These are phyloP conservation scores for Echinosophora koreensis DNA, from an alignment of 306 rosid species.

Conservation along the genomic window DNA sequence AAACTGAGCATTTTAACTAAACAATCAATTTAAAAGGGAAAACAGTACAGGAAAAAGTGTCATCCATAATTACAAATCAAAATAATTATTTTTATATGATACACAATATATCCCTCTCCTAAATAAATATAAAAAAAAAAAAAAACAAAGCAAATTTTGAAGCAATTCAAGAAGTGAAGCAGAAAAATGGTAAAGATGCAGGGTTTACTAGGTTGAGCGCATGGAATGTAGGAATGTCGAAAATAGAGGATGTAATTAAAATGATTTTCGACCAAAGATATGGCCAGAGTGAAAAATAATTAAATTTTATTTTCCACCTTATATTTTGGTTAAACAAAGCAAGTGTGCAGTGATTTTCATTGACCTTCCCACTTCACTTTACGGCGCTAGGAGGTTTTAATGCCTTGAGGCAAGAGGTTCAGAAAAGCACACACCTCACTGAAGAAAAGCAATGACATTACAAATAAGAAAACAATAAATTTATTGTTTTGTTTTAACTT, in stretches of 20 bases:
- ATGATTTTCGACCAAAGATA: neutral
- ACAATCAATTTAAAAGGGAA: conserved; percentile 41
- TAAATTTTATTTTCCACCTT: conserved; percentile 4
- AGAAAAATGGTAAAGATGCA: neutral
- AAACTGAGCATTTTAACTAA: conserved; percentile 64
- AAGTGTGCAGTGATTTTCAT: neutral
- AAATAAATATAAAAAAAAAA: too few species aligned
- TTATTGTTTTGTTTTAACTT: too few species aligned
- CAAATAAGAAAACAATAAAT: neutral
- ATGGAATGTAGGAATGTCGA: neutral
- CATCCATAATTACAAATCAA: conserved; percentile 25
- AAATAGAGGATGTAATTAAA: neutral
- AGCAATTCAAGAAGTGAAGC: conserved; percentile 16
- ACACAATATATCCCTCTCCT: neutral
- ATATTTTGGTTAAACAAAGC: neutral
- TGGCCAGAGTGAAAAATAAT: neutral
- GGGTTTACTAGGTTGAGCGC: neutral
- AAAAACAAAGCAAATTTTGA: neutral
- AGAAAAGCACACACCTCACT: neutral
- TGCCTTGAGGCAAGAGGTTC: neutral
- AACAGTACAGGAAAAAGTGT: conserved; percentile 29
- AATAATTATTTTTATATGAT: conserved; percentile 20
- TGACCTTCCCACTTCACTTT: conserved; percentile 2
- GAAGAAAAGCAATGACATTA: neutral
- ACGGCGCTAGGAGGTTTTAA: neutral